Evolutionary conservation across 192 early-diverging fungal genomes (phyloP), one percentile per base, ranked within the genome.

Genomic region (Coemansia umbellata): DNA sequence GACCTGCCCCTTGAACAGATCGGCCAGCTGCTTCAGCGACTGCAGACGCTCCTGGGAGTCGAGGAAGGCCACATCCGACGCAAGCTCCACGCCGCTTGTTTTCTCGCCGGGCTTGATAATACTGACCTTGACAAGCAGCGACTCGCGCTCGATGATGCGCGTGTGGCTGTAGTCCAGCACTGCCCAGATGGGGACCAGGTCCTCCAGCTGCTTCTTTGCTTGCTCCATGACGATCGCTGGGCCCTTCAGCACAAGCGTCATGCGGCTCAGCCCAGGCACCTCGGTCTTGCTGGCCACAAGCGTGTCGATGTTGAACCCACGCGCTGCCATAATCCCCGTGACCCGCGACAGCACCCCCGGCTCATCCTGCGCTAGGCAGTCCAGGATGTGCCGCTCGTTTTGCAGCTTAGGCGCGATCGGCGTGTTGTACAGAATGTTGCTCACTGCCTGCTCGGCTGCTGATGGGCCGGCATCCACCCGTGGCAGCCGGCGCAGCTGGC

Each of bases 251-350:
- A 95, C 92, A 44, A 98, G 85, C 11, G 94, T 98, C 92, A 95
- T 96, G 45, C 96, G 84, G 61, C 84, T 85, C 47, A 98, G 81
- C 51, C 93, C 92, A 1, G 84, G 83, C 10, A 94, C 94, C 61
- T 98, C 93, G 18, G 96, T 98, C 54, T 91, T 93, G 61, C 91
- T 88, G 8, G 95, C 96, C 8, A 98, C 94, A 35, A 98, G 77
- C 42, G 92, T 91, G 65, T 98, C 96, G 65, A 98, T 98, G 68
- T 97, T 98, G 78, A 97, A 95, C 0, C 93, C 92, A 39, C 96
- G 79, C 15, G 85, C 94, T 4, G 96, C 96, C 70, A 98, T 78
- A 53, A 93, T 90, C 17, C 89, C 95, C 55, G 82, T 87, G 4
- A 91, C 81, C 49, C 87, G 81, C 66, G 84, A 84, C 35, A 92